Conservation (phyloP, 2,329 filamentous ascomycete species). For the Fusarium sp. region DNA sequence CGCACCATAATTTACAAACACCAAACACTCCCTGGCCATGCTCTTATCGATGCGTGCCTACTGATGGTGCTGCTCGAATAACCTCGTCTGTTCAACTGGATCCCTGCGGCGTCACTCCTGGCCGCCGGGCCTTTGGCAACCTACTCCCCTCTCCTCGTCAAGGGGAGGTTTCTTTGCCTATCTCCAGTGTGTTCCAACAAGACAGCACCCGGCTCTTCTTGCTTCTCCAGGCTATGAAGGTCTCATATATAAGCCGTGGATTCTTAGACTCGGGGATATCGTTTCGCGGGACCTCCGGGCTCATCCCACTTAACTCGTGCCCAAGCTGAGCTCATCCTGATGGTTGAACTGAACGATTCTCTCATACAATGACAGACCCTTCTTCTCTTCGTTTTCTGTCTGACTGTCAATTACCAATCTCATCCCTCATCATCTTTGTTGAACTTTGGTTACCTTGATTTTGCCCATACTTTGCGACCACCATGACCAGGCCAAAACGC, state of each 20-base stretch:
- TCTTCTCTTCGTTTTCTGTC: too few species aligned
- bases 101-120: not conserved
- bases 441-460: not conserved
- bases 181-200: constrained; percentile 19
- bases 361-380: too few species aligned
- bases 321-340: not conserved
- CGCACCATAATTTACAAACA: not conserved
- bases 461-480: not conserved
- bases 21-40: not conserved
- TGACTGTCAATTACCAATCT: too few species aligned
- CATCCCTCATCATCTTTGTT: too few species aligned
- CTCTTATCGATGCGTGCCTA: not conserved
- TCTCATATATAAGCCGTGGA: constrained; percentile 2
- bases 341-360: too few species aligned
- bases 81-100: not conserved
- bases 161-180: not conserved
- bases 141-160: not conserved
- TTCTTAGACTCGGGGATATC: constrained; percentile 3
- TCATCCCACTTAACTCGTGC: not conserved
- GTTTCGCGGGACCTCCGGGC: constrained; percentile 4
- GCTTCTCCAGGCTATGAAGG: constrained; percentile 17
- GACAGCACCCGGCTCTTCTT: constrained; percentile 10
- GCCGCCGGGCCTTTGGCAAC: constrained; percentile 25
- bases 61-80: not conserved
- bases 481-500: not conserved